Conservation (phyloP, 108 stramenopile genomes). For the Asterionellopsis glacialis region DNA sequence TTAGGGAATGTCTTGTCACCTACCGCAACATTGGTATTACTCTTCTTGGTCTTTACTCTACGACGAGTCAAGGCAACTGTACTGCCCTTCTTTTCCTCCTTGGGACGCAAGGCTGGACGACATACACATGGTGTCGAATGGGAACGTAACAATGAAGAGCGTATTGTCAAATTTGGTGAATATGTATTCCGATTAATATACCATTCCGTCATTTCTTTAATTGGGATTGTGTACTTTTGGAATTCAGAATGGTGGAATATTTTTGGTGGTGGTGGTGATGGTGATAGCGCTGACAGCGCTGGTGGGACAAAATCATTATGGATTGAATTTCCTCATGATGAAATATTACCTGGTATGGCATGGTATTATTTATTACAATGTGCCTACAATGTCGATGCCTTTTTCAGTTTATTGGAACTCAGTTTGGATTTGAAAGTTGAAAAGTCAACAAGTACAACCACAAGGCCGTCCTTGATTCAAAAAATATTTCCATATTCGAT, state of each 20-base stretch:
- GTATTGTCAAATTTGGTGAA: slow-evolving; percentile 83
- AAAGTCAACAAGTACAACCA: slow-evolving; percentile 1
- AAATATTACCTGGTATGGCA: slow-evolving; percentile 66
- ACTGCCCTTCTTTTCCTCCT: slow-evolving; percentile 51
- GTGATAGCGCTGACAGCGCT: too few species aligned
- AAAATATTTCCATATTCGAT: slow-evolving; percentile 6
- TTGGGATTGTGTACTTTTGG: slow-evolving; percentile 57
- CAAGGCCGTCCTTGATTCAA: too few species aligned
- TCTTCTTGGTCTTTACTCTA: slow-evolving; percentile 42
- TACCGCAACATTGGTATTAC: slow-evolving; percentile 20
- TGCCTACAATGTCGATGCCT: slow-evolving; percentile 86
- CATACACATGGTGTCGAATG: slow-evolving; percentile 62
- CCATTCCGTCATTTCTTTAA: slow-evolving; percentile 55
- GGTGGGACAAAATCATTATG: slow-evolving; percentile 54
- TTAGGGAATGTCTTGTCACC: slow-evolving; percentile 39
- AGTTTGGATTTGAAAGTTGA: slow-evolving; percentile 35
- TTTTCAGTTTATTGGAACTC: slow-evolving; percentile 60
- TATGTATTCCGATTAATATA: slow-evolving; percentile 79
- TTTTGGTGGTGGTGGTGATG: neutral
- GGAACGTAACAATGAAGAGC: slow-evolving; percentile 49
- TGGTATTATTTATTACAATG: slow-evolving; percentile 84
- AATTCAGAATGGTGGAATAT: slow-evolving; percentile 67
- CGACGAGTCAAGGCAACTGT: slow-evolving; percentile 43
- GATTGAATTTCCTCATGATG: slow-evolving; percentile 57
- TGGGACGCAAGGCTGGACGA: slow-evolving; percentile 50